Base-by-base conservation (phyloP, 352 stramenopile genomes). In the Phytophthora cryptogea region DNA sequence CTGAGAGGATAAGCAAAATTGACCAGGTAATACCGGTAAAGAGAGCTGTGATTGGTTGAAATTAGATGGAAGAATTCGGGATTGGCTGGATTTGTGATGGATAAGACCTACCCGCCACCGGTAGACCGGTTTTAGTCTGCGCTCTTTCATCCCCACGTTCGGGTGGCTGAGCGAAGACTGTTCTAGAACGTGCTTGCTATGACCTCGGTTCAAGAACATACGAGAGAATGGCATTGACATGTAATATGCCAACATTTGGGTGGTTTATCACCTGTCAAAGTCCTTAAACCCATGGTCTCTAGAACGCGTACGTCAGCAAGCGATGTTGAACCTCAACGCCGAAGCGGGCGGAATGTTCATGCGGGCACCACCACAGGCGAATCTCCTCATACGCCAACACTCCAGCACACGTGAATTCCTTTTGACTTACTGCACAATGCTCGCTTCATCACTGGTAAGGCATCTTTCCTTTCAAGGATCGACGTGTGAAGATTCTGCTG, bases 161-260 rank as follows among this genome's bases (percentile, higher is more conserved):
- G 37, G 20, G 16, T 43, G 37, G 37, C 37, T 16, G 20, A 43
- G n/a, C 37, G 37, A 10, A 71, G 63, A 71, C 52, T 68, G 51
- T 71, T 71, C 63, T 67, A 71, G 58, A 71, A 71, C 20, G 17
- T 20, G 39, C 14, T 17, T 30, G 33, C 8, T 32, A 27, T 41
- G 26, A 43, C 58, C 26, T 45, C 7, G 16, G 16, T 55, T 61
- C 41, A 56, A 5, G 9, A 3, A 13, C 3, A 23, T 32, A 13
- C 0, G 0, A 3, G 11, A 58, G 10, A 32, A 54, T 7, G 32
- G 42, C 23, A 14, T 17, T 43, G 23, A 9, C 13, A 11, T 2
- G 13, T 3, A 1, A 1, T 23, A 3, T 5, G 27, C 4, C 5
- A 26, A 1, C 9, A 4, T 43, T 43, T 4, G 13, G 16, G 37